Evolutionary conservation across 805 yeast species (phyloP), one percentile per base, ranked within the genome.

Genomic region (Lachancea waltii): DNA sequence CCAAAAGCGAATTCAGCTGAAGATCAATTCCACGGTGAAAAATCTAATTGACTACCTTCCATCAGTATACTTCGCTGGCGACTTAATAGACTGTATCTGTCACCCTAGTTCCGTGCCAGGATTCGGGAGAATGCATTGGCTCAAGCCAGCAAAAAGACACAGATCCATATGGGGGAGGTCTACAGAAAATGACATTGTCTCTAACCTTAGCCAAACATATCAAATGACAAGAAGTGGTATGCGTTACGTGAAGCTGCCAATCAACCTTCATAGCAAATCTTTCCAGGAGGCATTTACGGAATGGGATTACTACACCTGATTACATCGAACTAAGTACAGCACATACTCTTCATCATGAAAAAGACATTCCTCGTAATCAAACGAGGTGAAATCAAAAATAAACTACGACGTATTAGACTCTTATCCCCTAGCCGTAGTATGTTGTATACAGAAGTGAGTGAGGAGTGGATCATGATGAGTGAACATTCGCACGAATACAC

Each of bases 81-180:
- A 42, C 21, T 45, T 49, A 3, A 43, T 53, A 3, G 64, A 59
- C 28, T 51, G 62, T 32, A 37, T 59, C n/a, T 31, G 48, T 7
- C 38, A 40, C 11, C 33, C 42, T 3, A 54, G 62, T 33, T 57
- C 63, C 6, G 49, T 56, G 2, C 48, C 50, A 10, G 51, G 53
- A 2, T 62, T 60, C 38, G 57, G 53, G 16, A 54, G 64, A 36
- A 45, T 62, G 22, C 49, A 54, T 39, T 61, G 67, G 67, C 42
- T 60, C 20, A 58, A 57, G 26, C 49, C 50, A 5, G 42, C 45
- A 2, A 54, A 50, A 30, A 49, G 65, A 36, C 40, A 33, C 4
- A 43, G 41, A 16, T 38, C 44, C 1, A 46, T 59, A 30, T 46
- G 51, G 46, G 56, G 56, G 11, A 51, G 45, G 33, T 51, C 49